phyloP scores from a whole-genome alignment of 345 rosid species.

The Citrus sp. region DNA sequence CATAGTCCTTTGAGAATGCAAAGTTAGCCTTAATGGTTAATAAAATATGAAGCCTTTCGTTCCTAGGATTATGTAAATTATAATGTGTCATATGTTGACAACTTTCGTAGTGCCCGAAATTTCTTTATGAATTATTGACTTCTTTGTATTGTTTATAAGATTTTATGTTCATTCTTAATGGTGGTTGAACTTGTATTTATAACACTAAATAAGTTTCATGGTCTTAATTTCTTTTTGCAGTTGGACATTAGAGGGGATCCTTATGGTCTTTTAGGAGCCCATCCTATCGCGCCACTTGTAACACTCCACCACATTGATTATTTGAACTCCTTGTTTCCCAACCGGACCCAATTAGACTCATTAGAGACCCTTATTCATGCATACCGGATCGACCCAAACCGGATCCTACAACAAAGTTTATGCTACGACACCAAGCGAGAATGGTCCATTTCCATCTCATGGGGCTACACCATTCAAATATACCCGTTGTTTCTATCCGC shows the following conservation, averaged over 20 bases:
- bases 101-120: not conserved
- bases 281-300: slow-evolving; percentile 68
- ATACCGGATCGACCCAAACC: slow-evolving; percentile 48
- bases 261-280: slow-evolving; percentile 74
- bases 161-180: not conserved
- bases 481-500: slow-evolving; percentile 44
- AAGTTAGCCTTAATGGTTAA: not conserved
- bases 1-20: not conserved
- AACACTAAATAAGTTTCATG: not conserved
- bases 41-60: not conserved
- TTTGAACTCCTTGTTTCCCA: slow-evolving; percentile 56
- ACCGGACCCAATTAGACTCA: slow-evolving; percentile 41
- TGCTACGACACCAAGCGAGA: slow-evolving; percentile 54
- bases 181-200: not conserved
- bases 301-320: slow-evolving; percentile 72
- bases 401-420: slow-evolving; percentile 63
- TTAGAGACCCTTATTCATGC: slow-evolving; percentile 45
- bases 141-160: not conserved
- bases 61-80: not conserved
- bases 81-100: not conserved
- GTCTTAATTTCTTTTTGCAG: slow-evolving; percentile 32
- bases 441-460: slow-evolving; percentile 75
- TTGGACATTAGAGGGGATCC: slow-evolving; percentile 72
- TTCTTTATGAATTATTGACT: not conserved
- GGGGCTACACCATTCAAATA: slow-evolving; percentile 83